A percentile compares a stretch with the other conserved stretches of the same genome.
These are phyloP conservation scores for Umbelopsis sp. DNA, from an alignment of 371 early-diverging fungal species.

Conservation along the genomic window DNA sequence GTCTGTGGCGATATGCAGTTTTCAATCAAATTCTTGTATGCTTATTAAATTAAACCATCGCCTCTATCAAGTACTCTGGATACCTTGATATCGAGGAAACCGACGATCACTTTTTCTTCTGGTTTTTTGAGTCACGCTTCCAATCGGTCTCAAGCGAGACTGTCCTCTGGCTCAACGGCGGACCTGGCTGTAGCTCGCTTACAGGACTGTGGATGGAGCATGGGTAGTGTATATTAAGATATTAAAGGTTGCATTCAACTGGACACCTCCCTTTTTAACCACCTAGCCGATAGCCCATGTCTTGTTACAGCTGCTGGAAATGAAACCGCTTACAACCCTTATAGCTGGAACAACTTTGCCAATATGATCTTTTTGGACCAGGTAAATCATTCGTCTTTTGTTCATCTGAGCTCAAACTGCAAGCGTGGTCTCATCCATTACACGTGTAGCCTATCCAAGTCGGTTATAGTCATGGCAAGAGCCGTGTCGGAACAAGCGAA, in stretches of 20 bases:
- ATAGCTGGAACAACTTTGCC: conserved; percentile 83
- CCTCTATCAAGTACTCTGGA: conserved; percentile 45
- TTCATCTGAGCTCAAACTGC: too few relatives aligned
- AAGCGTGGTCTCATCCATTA: too few relatives aligned
- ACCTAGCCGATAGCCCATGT: conserved; percentile 54
- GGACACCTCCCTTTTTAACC: background rate
- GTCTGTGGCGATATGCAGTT: background rate
- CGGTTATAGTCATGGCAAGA: conserved; percentile 75
- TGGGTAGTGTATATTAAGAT: conserved; percentile 36
- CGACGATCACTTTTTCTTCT: conserved; percentile 81
- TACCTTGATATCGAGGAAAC: conserved; percentile 62
- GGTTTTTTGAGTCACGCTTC: conserved; percentile 88
- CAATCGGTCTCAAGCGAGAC: conserved; percentile 76
- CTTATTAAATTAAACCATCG: background rate
- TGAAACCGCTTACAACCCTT: conserved; percentile 52
- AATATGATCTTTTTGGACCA: conserved; percentile 88
- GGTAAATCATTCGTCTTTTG: conserved; percentile 20
- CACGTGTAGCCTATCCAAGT: conserved; percentile 65
- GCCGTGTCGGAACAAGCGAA: conserved; percentile 50
- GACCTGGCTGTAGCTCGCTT: conserved; percentile 84
- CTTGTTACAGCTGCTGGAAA: conserved; percentile 63
- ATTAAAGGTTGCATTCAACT: background rate
- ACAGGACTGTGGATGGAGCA: conserved; percentile 87
- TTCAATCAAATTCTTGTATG: background rate
- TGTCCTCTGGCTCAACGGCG: conserved; percentile 85